Evolutionary conservation across 352 stramenopile genomes (phyloP), one percentile per base, ranked within the genome.

Genomic region (Phytophthora europaea): DNA sequence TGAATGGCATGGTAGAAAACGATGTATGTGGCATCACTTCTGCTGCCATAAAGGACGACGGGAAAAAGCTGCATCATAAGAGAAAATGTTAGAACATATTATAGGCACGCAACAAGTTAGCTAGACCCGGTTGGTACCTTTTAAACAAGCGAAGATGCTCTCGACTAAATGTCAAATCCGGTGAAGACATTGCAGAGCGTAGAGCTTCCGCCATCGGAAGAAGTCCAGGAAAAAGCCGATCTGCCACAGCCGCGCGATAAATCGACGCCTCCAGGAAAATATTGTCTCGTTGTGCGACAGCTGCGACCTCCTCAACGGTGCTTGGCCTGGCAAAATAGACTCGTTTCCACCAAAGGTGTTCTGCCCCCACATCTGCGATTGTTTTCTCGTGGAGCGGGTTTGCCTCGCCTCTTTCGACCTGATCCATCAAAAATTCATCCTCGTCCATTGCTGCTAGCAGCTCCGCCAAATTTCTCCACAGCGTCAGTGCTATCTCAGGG

Each of bases 381-480:
- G 72, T 79, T 56, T 72, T 53, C 70, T 73, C 57, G 7, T 65
- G 51, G 9, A 47, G 72, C 3, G 53, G 13, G 33, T 68, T 40
- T n/a, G 23, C 26, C 5, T 52, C 23, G 52, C 38, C 43, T 43
- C 20, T 26, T 51, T 73, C 64, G n/a, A 72, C 26, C 73, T 82
- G 75, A 57, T 63, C 68, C 60, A 65, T 38, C 50, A 76, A 70
- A 72, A 84, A 78, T 40, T 85, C 73, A 60, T 83, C 75, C 16
- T 84, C 76, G 26, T 84, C 73, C 63, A 90, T 83, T 23, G 78
- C 76, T 61, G 78, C 47, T 12, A 94, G 63, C 16, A 81, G 52
- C 55, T 92, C 69, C 16, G 78, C 80, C 23, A 95, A 80, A 59
- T 86, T 76, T 26, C 76, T 78, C 87, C 87, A 95, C 4, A 93